These are phyloP conservation scores for Tagetes erecta DNA, from an alignment of 129 eudicot genomes.

Conservation along the genomic window DNA sequence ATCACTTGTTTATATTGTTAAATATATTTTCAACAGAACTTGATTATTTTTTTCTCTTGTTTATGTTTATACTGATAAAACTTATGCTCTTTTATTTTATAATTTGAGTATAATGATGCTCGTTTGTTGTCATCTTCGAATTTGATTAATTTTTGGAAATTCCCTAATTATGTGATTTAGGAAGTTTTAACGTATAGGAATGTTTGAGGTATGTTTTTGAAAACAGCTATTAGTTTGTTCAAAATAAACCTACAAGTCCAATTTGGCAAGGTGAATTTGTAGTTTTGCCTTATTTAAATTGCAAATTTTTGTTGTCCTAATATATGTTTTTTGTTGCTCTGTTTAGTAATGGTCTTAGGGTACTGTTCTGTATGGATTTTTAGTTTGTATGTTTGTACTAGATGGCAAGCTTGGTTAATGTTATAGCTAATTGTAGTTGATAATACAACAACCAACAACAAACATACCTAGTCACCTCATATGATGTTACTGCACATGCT, in stretches of 20 bases:
- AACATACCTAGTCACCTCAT: background rate
- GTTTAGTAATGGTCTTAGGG: slow-evolving; percentile 41
- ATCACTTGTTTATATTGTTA: background rate
- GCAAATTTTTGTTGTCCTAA: no score
- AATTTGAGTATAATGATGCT: background rate
- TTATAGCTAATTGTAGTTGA: background rate
- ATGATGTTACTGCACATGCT: background rate
- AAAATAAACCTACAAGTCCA: no score
- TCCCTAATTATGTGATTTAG: slow-evolving; percentile 11
- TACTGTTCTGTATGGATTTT: slow-evolving; percentile 20
- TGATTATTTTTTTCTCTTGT: background rate
- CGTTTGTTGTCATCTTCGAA: slow-evolving; percentile 13
- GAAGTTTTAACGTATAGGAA: slow-evolving; percentile 8
- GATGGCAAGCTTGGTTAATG: background rate
- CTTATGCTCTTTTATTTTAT: no score
- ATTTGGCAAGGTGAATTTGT: no score
- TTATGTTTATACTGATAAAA: background rate
- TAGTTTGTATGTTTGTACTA: background rate
- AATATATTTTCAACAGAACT: no score
- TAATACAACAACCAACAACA: no score
- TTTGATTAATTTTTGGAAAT: slow-evolving; percentile 10
- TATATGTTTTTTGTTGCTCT: no score
- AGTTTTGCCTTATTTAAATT: no score
- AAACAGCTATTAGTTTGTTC: background rate
- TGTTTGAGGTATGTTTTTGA: slow-evolving; percentile 17